A percentile compares a stretch with the other conserved stretches of the same genome.
phyloP scores from a whole-genome alignment of 495 filamentous ascomycete genomes.

The Xylaria telfairii region DNA sequence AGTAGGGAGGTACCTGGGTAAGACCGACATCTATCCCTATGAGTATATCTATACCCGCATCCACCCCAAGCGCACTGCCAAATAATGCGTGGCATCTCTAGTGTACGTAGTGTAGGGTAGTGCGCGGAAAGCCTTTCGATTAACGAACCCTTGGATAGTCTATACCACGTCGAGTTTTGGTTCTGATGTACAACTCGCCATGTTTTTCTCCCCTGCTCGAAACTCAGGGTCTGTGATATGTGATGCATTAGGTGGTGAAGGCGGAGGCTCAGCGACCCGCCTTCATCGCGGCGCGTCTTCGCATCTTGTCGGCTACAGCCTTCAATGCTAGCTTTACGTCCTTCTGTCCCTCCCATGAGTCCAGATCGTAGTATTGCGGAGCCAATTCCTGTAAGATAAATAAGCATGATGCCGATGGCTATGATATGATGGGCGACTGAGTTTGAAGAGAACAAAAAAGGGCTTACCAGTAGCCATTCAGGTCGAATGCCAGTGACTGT shows the following conservation, averaged over 20 bases:
- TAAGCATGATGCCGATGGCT: no score
- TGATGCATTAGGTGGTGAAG: not conserved
- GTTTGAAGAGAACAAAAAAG: constrained; percentile 5
- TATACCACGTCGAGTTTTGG: not conserved
- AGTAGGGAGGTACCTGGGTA: not conserved
- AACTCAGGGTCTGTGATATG: not conserved
- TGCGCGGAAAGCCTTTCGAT: not conserved
- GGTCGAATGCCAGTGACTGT: constrained; percentile 70
- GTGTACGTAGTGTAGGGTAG: not conserved
- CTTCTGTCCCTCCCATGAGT: constrained; percentile 76
- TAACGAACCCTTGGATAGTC: not conserved
- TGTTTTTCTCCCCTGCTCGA: not conserved
- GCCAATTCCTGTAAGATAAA: constrained; percentile 72
- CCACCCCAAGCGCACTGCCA: not conserved
- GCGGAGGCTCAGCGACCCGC: constrained; percentile 32
- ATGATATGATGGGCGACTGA: no score
- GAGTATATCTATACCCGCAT: not conserved
- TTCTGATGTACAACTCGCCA: not conserved
- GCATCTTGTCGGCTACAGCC: constrained; percentile 74
- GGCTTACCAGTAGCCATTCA: constrained; percentile 89
- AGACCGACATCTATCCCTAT: not conserved
- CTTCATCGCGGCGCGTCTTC: constrained; percentile 73
- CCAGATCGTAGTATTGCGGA: constrained; percentile 88
- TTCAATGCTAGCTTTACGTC: constrained; percentile 80
- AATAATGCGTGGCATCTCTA: not conserved